These are phyloP conservation scores for Skeletonema marinoi DNA, from an alignment of 108 stramenopile species.

Conservation along the genomic window DNA sequence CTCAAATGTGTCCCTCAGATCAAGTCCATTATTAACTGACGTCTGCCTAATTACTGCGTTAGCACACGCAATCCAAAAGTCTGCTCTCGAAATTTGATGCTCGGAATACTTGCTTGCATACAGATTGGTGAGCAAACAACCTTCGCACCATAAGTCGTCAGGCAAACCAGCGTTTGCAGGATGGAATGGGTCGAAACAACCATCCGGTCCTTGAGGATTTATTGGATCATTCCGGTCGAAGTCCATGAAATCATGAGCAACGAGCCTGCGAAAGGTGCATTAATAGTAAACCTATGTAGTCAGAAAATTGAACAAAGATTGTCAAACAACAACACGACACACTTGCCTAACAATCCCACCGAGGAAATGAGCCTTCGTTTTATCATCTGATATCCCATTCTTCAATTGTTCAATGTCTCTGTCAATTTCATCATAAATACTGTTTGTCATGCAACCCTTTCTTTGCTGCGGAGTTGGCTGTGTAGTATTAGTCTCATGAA, in stretches of 20 bases:
- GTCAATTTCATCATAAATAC: conserved; percentile 23
- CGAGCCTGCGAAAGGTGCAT: conserved; percentile 14
- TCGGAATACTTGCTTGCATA: conserved; percentile 27
- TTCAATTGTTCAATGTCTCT: conserved; percentile 21
- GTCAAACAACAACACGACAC: no score
- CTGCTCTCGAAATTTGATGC: conserved; percentile 35
- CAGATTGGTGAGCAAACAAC: conserved; percentile 24
- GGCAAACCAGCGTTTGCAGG: conserved; percentile 34
- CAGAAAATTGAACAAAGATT: no score
- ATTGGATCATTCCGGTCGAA: conserved; percentile 22
- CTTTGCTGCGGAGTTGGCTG: conserved; percentile 2
- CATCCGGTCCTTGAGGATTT: conserved; percentile 41
- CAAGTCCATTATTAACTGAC: conserved; percentile 32
- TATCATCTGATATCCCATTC: conserved; percentile 20
- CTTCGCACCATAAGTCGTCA: conserved; percentile 36
- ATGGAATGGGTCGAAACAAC: conserved; percentile 40
- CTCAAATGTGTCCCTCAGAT: conserved; percentile 29
- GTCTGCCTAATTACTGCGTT: conserved; percentile 48
- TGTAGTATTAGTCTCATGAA: background rate
- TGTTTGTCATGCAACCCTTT: conserved; percentile 15
- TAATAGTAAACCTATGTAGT: no score
- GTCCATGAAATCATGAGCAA: conserved; percentile 53
- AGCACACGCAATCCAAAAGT: conserved; percentile 52
- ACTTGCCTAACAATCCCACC: conserved; percentile 34
- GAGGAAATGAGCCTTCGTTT: conserved; percentile 28